These are phyloP conservation scores for Penicillium taxi DNA, from an alignment of 495 filamentous ascomycete genomes.

Conservation along the genomic window DNA sequence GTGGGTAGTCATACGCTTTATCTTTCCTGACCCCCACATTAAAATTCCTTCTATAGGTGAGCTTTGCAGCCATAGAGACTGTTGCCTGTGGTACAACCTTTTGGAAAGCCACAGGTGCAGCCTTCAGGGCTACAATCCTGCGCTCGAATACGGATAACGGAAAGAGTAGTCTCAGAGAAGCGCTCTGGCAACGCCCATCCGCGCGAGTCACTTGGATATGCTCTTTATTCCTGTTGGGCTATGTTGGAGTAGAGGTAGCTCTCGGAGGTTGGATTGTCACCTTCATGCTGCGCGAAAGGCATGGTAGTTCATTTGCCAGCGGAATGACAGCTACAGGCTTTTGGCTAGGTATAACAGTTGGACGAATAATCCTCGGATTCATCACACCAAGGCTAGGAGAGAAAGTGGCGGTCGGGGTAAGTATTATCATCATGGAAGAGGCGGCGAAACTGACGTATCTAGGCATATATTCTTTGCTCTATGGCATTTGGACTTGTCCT, in stretches of 20 bases:
- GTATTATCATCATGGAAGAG: conserved; percentile 4
- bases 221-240: conserved; percentile 67
- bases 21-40: too few relatives aligned
- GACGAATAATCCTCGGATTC: conserved; percentile 53
- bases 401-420: conserved; percentile 47
- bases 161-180: conserved; percentile 47
- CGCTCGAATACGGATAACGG: conserved; percentile 22
- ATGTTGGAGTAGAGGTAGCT: conserved; percentile 80
- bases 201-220: conserved; percentile 64
- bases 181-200: conserved; percentile 40
- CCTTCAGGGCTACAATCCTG: conserved; percentile 46
- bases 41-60: conserved; percentile 44
- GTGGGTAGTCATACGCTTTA: too few relatives aligned
- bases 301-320: conserved; percentile 46
- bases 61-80: conserved; percentile 54
- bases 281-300: conserved; percentile 54
- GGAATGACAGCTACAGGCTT: conserved; percentile 60
- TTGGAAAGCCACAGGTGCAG: conserved; percentile 56
- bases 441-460: not conserved
- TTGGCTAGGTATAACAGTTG: conserved; percentile 59
- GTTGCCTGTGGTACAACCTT: conserved; percentile 49
- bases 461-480: conserved; percentile 45
- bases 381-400: conserved; percentile 55
- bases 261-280: conserved; percentile 66
- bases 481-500: conserved; percentile 53